These are phyloP conservation scores for Geosmithia putterillii DNA, from an alignment of 2,329 filamentous ascomycete genomes.

Conservation along the genomic window DNA sequence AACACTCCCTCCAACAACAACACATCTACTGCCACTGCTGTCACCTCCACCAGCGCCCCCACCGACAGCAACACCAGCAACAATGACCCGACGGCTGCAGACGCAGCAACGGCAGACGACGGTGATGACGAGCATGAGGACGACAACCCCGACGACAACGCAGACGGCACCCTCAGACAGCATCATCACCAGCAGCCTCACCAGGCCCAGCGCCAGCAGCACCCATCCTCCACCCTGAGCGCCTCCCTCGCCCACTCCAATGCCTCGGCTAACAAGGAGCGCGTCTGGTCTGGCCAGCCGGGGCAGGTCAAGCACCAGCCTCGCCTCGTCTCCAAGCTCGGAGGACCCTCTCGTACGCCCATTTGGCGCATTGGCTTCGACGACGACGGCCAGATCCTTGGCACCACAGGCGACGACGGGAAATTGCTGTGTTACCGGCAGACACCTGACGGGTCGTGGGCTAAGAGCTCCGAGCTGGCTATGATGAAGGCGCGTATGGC, in stretches of 20 bases:
- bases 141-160: background rate
- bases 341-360: slow-evolving; percentile 49
- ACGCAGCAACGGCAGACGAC: background rate
- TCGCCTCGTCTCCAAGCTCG: slow-evolving; percentile 53
- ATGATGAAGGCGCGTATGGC: slow-evolving; percentile 45
- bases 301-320: slow-evolving; percentile 54
- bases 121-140: background rate
- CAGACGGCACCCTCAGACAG: slow-evolving; percentile 12
- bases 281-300: slow-evolving; percentile 42
- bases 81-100: slow-evolving; percentile 6
- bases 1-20: too few relatives aligned
- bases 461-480: slow-evolving; percentile 45
- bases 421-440: slow-evolving; percentile 50
- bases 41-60: background rate
- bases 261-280: slow-evolving; percentile 22
- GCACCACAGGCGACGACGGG: slow-evolving; percentile 67
- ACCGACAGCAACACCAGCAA: slow-evolving; percentile 5
- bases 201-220: too few relatives aligned
- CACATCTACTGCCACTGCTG: background rate
- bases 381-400: slow-evolving; percentile 57
- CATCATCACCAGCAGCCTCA: slow-evolving; percentile 22
- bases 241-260: slow-evolving; percentile 40
- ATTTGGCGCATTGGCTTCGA: slow-evolving; percentile 68
- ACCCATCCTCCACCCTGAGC: slow-evolving; percentile 32
- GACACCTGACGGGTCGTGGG: slow-evolving; percentile 43